phyloP scores from a whole-genome alignment of 768 basidiomycete species.

The Psilocybe azurescens region DNA sequence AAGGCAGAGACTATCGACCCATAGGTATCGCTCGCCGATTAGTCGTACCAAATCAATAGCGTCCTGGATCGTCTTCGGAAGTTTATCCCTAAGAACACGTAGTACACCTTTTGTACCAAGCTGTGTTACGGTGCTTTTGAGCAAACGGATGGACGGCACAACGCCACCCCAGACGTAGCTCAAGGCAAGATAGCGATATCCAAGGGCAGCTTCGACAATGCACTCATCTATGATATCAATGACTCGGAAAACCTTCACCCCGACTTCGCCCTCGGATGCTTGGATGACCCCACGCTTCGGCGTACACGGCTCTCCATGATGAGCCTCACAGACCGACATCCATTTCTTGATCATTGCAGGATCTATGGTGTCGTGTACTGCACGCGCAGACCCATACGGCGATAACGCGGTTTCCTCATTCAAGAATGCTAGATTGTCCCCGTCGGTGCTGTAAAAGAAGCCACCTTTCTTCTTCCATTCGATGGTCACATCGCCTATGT shows the following conservation, averaged over 20 bases:
- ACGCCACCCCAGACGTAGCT: slow-evolving; percentile 10
- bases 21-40: too few species aligned
- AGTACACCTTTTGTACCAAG: not conserved
- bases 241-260: slow-evolving; percentile 2
- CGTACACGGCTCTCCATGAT: not conserved
- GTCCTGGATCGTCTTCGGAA: slow-evolving; percentile 7
- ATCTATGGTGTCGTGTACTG: not conserved
- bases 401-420: slow-evolving; percentile 4
- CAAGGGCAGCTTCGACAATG: slow-evolving; percentile 2
- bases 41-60: slow-evolving; percentile 4
- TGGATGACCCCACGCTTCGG: not conserved
- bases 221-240: slow-evolving; percentile 1
- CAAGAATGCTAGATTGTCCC: slow-evolving; percentile 5
- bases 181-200: slow-evolving; percentile 2
- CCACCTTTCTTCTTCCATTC: slow-evolving; percentile 3
- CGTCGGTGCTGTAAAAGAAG: not conserved
- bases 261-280: not conserved
- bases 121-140: not conserved
- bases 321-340: slow-evolving; percentile 1
- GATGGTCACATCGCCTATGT: not conserved
- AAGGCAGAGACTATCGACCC: too few species aligned
- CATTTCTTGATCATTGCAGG: slow-evolving; percentile 3
- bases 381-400: slow-evolving; percentile 3
- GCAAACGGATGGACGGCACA: not conserved
- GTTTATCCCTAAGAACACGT: not conserved